Base-by-base conservation (phyloP, 2,329 filamentous ascomycete species). In the Endothia cerciana region DNA sequence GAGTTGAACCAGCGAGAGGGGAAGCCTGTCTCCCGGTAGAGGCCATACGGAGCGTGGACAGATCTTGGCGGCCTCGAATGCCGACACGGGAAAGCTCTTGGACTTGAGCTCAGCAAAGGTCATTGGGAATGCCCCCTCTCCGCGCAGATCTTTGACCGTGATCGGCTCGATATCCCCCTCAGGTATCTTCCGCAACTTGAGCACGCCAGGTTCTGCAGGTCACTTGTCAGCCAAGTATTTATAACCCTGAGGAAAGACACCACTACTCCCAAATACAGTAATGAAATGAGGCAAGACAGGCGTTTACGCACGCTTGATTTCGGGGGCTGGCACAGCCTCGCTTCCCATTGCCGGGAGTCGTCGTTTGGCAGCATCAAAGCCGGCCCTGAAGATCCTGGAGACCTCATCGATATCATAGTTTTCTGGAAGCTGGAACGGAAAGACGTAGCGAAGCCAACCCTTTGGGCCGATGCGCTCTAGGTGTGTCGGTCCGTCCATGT, bases 401-500 rank as follows among this genome's bases (percentile, higher is more conserved):
- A 73, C 64, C 30, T 73, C 67, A 2, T 73, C 69, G 1, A 72
- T 57, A 45, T 76, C 70, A 60, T 77, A 77, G 30, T 70, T 61
- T 0, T 76, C 72, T 17, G 63, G 41, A 8, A 78, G 70, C 63
- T 75, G 73, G 41, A 78, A 73, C 17, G 73, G 73, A 60, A 77
- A 76, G 8, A 76, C 65, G 49, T 74, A 74, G 17, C 75, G 75
- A 7, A 77, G 70, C 60, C 73, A 77, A 11, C 72, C 74, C 59
- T 76, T 77, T 1, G 75, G 75, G 0, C 75, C 75, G 43, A 73
- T 73, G 55, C 75, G 75, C 68, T 77, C 75, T 53, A 77, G 63
- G 43, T 73, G 69, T 11, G 74, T 77, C 30, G 74, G 69, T 55
- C 69, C 65, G 38, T 69, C 70, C 60, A 74, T 65, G 41, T 69